Base-by-base conservation (phyloP, 768 basidiomycete species). In the Austroboletus festivus region DNA sequence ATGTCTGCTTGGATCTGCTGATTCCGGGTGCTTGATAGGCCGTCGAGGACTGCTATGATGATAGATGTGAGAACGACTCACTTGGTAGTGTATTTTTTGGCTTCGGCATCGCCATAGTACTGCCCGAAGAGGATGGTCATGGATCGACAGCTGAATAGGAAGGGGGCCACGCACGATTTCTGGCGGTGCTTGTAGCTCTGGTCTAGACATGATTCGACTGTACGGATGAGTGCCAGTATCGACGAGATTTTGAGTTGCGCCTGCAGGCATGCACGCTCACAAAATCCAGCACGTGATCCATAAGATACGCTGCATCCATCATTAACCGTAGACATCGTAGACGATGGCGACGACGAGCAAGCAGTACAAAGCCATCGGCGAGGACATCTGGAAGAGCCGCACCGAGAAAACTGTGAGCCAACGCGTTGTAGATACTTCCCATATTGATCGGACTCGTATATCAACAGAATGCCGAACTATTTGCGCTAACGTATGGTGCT, bases 51-150 rank as follows among this genome's bases (percentile, higher is more conserved):
- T 33, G 7, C 26, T 15, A 9, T 0, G 8, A 34, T 43, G n/a
- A 47, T 18, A 40, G n/a, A 47, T 46, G 33, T 12, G 28, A 28
- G 28, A 12, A 28, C 28, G 40, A 65, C 77, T 47, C 60, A 94
- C 93, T 95, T 97, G 74, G 82, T 81, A 0, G 96, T 97, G 67
- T 99, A 99, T 73, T 99, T 99, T 67, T 84, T 84, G 19, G 96
- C 94, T 68, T 97, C 95, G 8, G 75, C 71, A 65, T 98, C 96
- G 46, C 92, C 93, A 80, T 99, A 99, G 66, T 95, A 98, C 95
- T 98, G 56, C 26, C 47, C 18, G 46, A 11, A 13, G 23, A 38
- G 38, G 7, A 6, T 40, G 28, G 34, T 54, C 41, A 47, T 24
- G 30, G 30, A 18, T 9, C 3, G 4, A 19, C 26, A 24, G 8